Evolutionary conservation across 352 stramenopile genomes (phyloP), one percentile per base, ranked within the genome.

Genomic region (Nannochloropsis limnetica): DNA sequence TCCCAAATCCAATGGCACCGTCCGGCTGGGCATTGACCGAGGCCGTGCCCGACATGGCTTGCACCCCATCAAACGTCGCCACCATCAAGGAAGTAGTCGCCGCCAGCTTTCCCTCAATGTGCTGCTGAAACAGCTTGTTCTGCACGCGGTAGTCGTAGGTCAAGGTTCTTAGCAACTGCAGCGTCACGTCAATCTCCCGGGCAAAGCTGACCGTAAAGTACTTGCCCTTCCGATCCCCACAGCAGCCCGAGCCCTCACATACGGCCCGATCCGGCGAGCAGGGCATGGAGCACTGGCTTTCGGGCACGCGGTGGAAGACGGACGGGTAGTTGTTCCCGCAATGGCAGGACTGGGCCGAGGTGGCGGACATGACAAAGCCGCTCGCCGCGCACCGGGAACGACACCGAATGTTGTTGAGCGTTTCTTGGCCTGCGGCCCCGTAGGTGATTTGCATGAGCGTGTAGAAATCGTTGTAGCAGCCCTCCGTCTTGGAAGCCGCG

Each of bases 91-190:
- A 67, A 67, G 44, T 20, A 20, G 0, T 20, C 11, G 11, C n/a
- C n/a, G 44, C 44, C 14, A 67, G 44, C 44, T 20, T 67, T 0
- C 44, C 44, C 44, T 67, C 44, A 11, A 67, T 20, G 44, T 67
- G 44, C 44, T 67, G 44, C n/a, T 67, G 44, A 20, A 67, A 67
- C 44, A 67, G 44, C n/a, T 67, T 67, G 44, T 67, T 67, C n/a
- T 67, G 44, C 44, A 67, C 44, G n/a, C 44, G 44, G 44, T 67
- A 67, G 44, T 67, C 44, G n/a, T n/a, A 67, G 11, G 44, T 67
- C 44, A 67, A 67, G 11, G 44, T 67, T 20, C 44, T 11, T 67
- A 67, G 44, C 44, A 67, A 20, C n/a, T 67, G 44, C 44, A 67
- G 44, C 44, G 44, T 67, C 44, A 67, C 44, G n/a, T 67, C 44